Base-by-base conservation (phyloP, 768 basidiomycete genomes). In the Rhizopogon vesiculosus region DNA sequence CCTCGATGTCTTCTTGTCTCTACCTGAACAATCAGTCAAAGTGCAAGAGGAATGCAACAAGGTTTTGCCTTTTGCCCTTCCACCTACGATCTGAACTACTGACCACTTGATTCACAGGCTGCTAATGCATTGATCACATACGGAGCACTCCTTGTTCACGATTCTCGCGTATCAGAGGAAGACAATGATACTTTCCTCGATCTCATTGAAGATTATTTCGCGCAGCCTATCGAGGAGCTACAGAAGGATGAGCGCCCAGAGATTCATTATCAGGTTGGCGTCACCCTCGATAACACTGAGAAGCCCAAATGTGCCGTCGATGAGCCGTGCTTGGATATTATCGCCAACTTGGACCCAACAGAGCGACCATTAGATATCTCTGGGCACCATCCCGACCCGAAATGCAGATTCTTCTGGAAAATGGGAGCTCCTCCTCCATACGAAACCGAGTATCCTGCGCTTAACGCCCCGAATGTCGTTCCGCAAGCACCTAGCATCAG, bases 271-370 rank as follows among this genome's bases (percentile, higher is more conserved):
- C 95, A 98, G 72, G 86, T 93, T 42, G 94, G 95, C 2, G 93
- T 93, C 5, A 97, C 94, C 5, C 83, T 96, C n/a, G 93, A 95
- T 72, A 93, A 95, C 69, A 98, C 93, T 2, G 95, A 97, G 74
- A 93, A 91, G 64, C 88, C 89, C 39, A 90, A 84, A 67, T 93
- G 91, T 68, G 89, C 91, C 4, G 85, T 83, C 9, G 82, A 93
- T 64, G 86, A 89, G 46, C 84, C 89, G 10, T 98, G 95, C 66
- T 78, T 91, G 42, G 76, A 76, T 41, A 78, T 98, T 56, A 98
- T 98, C 60, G 81, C 82, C 50, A 74, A 75, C 3, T 77, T 98
- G 22, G 89, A 89, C 40, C 85, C 86, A 3, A 70, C 79, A 0
- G 91, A 98, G 64, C 73, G 95, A 31, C 95, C 95, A 7, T 70